These are phyloP conservation scores for Myxozyma neotropica DNA, from an alignment of 805 yeast genomes.

Conservation along the genomic window DNA sequence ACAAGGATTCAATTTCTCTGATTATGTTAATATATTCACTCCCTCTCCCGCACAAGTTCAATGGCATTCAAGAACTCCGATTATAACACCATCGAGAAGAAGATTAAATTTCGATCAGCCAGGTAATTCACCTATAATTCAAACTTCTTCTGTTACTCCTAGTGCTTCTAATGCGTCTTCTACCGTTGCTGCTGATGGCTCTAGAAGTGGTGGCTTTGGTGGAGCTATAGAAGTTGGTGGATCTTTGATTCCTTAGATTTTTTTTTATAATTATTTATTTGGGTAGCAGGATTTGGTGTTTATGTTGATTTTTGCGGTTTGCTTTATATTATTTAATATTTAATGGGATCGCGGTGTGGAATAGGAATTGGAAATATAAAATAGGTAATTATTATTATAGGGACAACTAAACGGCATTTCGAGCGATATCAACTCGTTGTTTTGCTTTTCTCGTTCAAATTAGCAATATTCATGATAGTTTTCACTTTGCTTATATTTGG, in stretches of 20 bases:
- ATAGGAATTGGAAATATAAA: no score
- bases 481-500: no score
- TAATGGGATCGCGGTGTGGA: no score
- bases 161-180: neutral
- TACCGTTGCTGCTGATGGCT: neutral
- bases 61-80: conserved; percentile 31
- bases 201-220: neutral
- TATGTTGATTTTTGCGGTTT: neutral
- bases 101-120: conserved; percentile 37
- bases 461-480: no score
- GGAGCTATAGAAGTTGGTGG: conserved; percentile 24
- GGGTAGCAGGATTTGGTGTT: neutral
- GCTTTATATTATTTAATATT: no score
- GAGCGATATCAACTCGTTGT: no score
- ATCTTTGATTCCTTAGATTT: conserved; percentile 7
- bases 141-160: neutral
- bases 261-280: neutral
- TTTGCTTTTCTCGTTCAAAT: no score
- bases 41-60: conserved; percentile 44
- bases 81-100: conserved; percentile 27
- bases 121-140: neutral
- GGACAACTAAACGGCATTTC: no score
- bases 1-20: conserved; percentile 70
- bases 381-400: no score
- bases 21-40: conserved; percentile 61